Conservation (phyloP, 2,329 filamentous ascomycete species). For the Neocatenulostroma microsporum region DNA sequence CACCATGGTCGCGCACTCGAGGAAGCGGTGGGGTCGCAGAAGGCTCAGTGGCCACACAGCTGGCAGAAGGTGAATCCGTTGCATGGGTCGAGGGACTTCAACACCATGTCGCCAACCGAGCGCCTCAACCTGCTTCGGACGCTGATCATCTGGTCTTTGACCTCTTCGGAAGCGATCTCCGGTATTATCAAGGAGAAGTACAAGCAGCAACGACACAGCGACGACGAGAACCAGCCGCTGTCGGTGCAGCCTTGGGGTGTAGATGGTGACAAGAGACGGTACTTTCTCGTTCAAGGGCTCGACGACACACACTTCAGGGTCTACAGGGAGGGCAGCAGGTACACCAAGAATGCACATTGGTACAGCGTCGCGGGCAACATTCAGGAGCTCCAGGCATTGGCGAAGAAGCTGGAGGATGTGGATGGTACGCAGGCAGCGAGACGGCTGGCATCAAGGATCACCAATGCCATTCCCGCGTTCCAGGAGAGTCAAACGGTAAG, state of each 20-base stretch:
- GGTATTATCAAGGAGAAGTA: slow-evolving; percentile 77
- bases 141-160: slow-evolving; percentile 79
- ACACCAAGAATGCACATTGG: slow-evolving; percentile 66
- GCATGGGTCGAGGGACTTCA: slow-evolving; percentile 70
- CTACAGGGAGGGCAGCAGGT: slow-evolving; percentile 86
- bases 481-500: slow-evolving; percentile 84
- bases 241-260: slow-evolving; percentile 86
- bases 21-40: slow-evolving; percentile 79
- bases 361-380: slow-evolving; percentile 88
- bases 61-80: slow-evolving; percentile 83
- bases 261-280: slow-evolving; percentile 83
- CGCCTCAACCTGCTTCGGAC: slow-evolving; percentile 73
- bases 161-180: slow-evolving; percentile 77
- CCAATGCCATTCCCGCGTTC: slow-evolving; percentile 74
- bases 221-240: slow-evolving; percentile 72
- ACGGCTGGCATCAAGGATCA: slow-evolving; percentile 68
- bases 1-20: slow-evolving; percentile 92
- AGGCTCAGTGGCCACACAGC: slow-evolving; percentile 74
- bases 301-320: slow-evolving; percentile 92
- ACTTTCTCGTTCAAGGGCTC: slow-evolving; percentile 86
- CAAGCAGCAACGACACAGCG: slow-evolving; percentile 75
- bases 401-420: slow-evolving; percentile 64
- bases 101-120: slow-evolving; percentile 71
- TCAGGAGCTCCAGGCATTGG: slow-evolving; percentile 69
- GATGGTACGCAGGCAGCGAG: slow-evolving; percentile 78